Percentiles rank a stretch among this genome's conserved stretches.
Conservation (phyloP, 2,329 filamentous ascomycete species). For the Ascochyta viciae-villosae region DNA sequence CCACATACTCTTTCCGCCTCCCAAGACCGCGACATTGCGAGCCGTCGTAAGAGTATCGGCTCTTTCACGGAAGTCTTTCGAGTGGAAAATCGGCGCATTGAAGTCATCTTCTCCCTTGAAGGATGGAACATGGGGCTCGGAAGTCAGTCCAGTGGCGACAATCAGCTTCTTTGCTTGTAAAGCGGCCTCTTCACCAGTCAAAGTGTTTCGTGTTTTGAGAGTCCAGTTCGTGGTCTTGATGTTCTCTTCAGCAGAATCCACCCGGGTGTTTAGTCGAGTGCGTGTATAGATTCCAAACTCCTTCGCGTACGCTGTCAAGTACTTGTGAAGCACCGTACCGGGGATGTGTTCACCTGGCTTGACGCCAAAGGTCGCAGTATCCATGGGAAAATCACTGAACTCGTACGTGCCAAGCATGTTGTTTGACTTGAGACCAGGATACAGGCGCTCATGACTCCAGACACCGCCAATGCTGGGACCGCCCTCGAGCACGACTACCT, state of each 20-base stretch:
- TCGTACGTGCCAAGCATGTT: slow-evolving; percentile 53
- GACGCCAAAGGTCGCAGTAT: slow-evolving; percentile 43
- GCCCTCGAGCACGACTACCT: slow-evolving; percentile 53
- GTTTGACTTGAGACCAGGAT: slow-evolving; percentile 54
- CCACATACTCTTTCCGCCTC: slow-evolving; percentile 68
- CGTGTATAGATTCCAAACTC: slow-evolving; percentile 56
- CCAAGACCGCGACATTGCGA: slow-evolving; percentile 59
- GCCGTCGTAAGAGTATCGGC: slow-evolving; percentile 49
- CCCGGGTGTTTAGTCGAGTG: slow-evolving; percentile 60
- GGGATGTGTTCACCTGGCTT: slow-evolving; percentile 65
- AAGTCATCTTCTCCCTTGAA: slow-evolving; percentile 56
- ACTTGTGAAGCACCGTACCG: slow-evolving; percentile 62
- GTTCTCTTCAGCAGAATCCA: slow-evolving; percentile 56
- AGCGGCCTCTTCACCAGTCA: slow-evolving; percentile 5
- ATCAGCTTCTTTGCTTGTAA: slow-evolving; percentile 59
- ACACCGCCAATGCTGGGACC: slow-evolving; percentile 50
- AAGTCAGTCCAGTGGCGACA: slow-evolving; percentile 68
- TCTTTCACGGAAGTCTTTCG: slow-evolving; percentile 58
- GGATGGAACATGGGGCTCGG: slow-evolving; percentile 61
- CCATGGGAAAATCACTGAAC: slow-evolving; percentile 49
- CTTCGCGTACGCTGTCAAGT: slow-evolving; percentile 54
- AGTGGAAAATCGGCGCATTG: slow-evolving; percentile 63
- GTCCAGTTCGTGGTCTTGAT: slow-evolving; percentile 33
- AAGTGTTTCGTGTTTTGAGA: slow-evolving; percentile 1
- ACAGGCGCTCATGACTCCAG: slow-evolving; percentile 52